Percentiles rank a stretch among this genome's conserved stretches.
Conservation (phyloP, 2,329 filamentous ascomycete genomes). For the Macrophomina phaseolina region DNA sequence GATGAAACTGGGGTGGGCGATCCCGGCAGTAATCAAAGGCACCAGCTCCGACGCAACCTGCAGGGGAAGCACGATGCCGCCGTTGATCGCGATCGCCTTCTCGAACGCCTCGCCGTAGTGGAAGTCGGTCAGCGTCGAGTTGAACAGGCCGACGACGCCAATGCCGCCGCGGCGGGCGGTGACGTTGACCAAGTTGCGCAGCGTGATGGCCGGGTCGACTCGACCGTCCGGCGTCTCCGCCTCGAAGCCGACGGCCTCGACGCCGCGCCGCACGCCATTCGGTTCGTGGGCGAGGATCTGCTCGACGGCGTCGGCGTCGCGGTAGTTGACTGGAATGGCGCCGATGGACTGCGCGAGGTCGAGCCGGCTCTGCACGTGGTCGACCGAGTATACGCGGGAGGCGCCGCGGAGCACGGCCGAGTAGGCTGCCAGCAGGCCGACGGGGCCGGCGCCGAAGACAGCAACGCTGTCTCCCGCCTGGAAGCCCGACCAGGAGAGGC, state of each 20-base stretch:
- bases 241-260: slow-evolving; percentile 30
- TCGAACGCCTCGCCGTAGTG: background rate
- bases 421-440: slow-evolving; percentile 8
- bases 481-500: slow-evolving; percentile 47
- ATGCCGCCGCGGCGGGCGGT: slow-evolving; percentile 38
- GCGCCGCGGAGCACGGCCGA: slow-evolving; percentile 27
- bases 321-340: slow-evolving; percentile 31
- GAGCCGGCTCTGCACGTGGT: slow-evolving; percentile 30
- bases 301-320: slow-evolving; percentile 28
- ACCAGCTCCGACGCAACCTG: slow-evolving; percentile 29
- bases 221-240: slow-evolving; percentile 32
- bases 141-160: slow-evolving; percentile 33
- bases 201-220: slow-evolving; percentile 31
- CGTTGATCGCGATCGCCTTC: slow-evolving; percentile 27
- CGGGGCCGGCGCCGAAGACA: slow-evolving; percentile 31
- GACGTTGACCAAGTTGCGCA: slow-evolving; percentile 38
- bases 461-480: slow-evolving; percentile 39
- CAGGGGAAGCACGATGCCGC: slow-evolving; percentile 31
- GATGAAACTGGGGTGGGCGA: slow-evolving; percentile 31
- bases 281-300: slow-evolving; percentile 31
- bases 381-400: slow-evolving; percentile 31
- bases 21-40: slow-evolving; percentile 31
- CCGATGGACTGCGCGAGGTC: slow-evolving; percentile 29
- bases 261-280: slow-evolving; percentile 28
- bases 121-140: background rate